Base-by-base conservation (phyloP, 2,329 filamentous ascomycete species). In the Apiospora pterosperma region DNA sequence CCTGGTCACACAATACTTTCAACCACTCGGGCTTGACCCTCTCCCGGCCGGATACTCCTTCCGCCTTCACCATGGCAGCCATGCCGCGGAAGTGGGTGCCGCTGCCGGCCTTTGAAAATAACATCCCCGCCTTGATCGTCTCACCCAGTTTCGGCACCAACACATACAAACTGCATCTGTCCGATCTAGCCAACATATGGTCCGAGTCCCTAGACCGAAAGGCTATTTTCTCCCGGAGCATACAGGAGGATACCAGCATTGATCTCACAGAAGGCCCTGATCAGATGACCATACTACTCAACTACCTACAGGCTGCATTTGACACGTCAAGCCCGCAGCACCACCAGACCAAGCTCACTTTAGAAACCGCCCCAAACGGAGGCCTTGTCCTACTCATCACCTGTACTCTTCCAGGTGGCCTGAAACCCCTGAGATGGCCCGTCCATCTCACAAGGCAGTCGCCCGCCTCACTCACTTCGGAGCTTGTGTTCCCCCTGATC, bases 181-280 rank as follows among this genome's bases (percentile, higher is more conserved):
- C 90, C 2, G 92, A 95, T 73, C 81, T 93, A 65, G 88, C 85
- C 72, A 85, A 88, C 68, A 79, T 93, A n/a, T 96, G 92, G 92
- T 78, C 80, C 31, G 91, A 94, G 76, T 81, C 76, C 10, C 77
- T 93, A 25, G 84, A 88, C 64, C 80, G 86, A 25, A 81, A 80
- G n/a, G 82, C 80, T 12, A 90, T 95, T 64, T 83, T 88, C 63
- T 78, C 82, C 65, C 85, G 90, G 65, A 90, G 87, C 36, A 81
- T 86, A 64, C 78, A 84, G 28, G 83, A 89, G 69, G 84, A 88
- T 69, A 91, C 89, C 19, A 88, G 85, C 66, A 93, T 95, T 66
- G 91, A 95, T 73, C 88, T 92, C 1, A 88, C 85, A 72, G 88
- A 90, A 68, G 76, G 72, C 66, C 79, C 82, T 0, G 85, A 87